phyloP scores from a whole-genome alignment of 129 eudicot genomes.

The Oenanthe sinensis region DNA sequence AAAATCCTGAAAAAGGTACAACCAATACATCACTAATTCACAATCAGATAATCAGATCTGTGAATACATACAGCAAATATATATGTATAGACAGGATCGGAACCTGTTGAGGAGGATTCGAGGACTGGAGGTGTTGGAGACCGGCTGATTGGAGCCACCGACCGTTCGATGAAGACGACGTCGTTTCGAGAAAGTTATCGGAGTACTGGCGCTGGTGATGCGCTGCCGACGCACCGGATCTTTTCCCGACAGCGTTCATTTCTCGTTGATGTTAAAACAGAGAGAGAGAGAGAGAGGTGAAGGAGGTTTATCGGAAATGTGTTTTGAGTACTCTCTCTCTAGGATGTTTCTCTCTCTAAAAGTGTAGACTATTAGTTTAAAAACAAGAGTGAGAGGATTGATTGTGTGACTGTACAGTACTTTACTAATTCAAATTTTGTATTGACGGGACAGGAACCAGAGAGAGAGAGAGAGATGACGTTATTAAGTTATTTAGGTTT shows the following conservation, averaged over 20 bases:
- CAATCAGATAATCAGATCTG: slow-evolving; percentile 29
- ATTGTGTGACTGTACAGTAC: neutral
- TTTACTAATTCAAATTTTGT: slow-evolving; percentile 6
- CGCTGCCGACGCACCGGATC: slow-evolving; percentile 66
- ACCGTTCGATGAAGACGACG: slow-evolving; percentile 48
- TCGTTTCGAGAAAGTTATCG: slow-evolving; percentile 53
- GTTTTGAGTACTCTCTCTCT: neutral
- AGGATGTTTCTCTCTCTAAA: slow-evolving; percentile 8
- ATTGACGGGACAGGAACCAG: neutral
- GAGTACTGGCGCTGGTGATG: slow-evolving; percentile 93
- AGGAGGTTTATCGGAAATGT: neutral
- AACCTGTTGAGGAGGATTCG: slow-evolving; percentile 45
- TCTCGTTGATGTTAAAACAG: neutral
- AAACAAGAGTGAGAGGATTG: neutral
- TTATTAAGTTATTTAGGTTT: neutral
- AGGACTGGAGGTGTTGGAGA: slow-evolving; percentile 69
- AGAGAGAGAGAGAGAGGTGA: neutral
- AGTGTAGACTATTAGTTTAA: neutral
- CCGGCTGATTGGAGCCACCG: slow-evolving; percentile 94
- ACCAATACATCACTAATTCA: neutral
- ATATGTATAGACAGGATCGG: neutral
- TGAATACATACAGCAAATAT: neutral
- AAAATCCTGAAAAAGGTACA: slow-evolving; percentile 40
- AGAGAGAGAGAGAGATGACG: neutral
- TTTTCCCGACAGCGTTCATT: slow-evolving; percentile 75